phyloP scores from a whole-genome alignment of 345 rosid genomes.

The Acer negundo region DNA sequence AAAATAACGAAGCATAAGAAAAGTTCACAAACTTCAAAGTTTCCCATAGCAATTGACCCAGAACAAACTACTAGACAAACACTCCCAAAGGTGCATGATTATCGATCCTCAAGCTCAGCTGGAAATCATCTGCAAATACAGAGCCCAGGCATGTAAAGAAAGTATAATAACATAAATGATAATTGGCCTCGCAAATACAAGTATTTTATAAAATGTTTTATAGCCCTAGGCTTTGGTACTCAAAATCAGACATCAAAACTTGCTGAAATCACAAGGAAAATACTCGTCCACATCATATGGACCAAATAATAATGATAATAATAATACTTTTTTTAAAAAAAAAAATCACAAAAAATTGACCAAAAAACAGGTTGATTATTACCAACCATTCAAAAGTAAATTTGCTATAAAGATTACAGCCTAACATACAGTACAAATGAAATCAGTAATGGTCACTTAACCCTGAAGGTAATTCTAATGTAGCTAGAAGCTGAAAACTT shows the following conservation, averaged over 20 bases:
- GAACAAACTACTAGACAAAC: constrained; percentile 24
- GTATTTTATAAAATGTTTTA: neutral
- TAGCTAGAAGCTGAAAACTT: neutral
- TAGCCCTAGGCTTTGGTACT: neutral
- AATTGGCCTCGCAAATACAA: constrained; percentile 10
- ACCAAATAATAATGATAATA: neutral
- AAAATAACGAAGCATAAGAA: constrained; percentile 23
- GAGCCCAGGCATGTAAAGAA: constrained; percentile 38
- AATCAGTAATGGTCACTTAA: neutral
- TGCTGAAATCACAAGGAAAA: neutral
- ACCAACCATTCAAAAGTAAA: neutral
- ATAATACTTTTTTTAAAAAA: too few species aligned
- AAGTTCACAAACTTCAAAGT: constrained; percentile 24
- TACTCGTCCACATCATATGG: neutral
- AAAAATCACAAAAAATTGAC: neutral
- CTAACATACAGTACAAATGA: neutral
- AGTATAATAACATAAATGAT: constrained; percentile 28
- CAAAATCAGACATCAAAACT: constrained; percentile 3
- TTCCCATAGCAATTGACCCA: constrained; percentile 18
- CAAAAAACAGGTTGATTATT: constrained; percentile 6
- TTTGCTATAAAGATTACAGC: neutral
- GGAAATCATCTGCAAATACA: constrained; percentile 62
- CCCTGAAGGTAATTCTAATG: neutral
- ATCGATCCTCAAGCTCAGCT: constrained; percentile 53
- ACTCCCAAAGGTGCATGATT: constrained; percentile 36